phyloP scores from a whole-genome alignment of 2,329 filamentous ascomycete species.

The Plectosphaerella plurivora region DNA sequence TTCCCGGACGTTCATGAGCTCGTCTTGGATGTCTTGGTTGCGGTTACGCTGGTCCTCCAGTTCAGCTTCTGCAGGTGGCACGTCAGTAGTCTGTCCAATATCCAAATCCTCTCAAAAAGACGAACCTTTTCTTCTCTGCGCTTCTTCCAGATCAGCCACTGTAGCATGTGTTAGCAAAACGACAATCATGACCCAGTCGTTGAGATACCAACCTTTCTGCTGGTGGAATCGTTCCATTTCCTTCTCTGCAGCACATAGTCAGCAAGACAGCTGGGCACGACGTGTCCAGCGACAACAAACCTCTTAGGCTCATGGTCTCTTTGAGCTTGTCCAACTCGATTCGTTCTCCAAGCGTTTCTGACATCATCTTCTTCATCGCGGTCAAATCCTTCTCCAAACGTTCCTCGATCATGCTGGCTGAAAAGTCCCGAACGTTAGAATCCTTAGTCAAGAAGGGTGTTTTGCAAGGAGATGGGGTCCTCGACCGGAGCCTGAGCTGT shows the following conservation, averaged over 20 bases:
- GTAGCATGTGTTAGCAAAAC: no score
- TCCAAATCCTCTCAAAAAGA: constrained; percentile 4
- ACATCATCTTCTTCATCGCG: constrained; percentile 68
- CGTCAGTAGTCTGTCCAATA: constrained; percentile 1
- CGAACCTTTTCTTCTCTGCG: constrained; percentile 73
- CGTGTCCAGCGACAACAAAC: constrained; percentile 40
- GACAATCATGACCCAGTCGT: no score
- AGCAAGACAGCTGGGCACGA: no score
- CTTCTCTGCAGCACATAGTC: no score
- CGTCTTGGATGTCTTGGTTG: constrained; percentile 52
- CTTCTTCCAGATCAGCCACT: constrained; percentile 56
- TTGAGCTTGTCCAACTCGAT: constrained; percentile 70
- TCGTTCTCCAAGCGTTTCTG: constrained; percentile 62
- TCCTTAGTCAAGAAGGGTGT: constrained; percentile 61
- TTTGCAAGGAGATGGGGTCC: constrained; percentile 39
- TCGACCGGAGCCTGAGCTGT: constrained; percentile 25
- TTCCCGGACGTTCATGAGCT: constrained; percentile 46
- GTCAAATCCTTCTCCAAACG: constrained; percentile 72
- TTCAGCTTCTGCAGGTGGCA: constrained; percentile 33
- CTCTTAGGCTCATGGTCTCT: constrained; percentile 69
- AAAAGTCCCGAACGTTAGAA: constrained; percentile 62
- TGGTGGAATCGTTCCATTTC: no score
- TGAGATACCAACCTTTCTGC: no score
- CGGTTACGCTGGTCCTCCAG: constrained; percentile 45
- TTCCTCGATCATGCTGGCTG: constrained; percentile 77